Evolutionary conservation across 2,329 filamentous ascomycete genomes (phyloP).

Genomic region (Mycosphaerella sp.): DNA sequence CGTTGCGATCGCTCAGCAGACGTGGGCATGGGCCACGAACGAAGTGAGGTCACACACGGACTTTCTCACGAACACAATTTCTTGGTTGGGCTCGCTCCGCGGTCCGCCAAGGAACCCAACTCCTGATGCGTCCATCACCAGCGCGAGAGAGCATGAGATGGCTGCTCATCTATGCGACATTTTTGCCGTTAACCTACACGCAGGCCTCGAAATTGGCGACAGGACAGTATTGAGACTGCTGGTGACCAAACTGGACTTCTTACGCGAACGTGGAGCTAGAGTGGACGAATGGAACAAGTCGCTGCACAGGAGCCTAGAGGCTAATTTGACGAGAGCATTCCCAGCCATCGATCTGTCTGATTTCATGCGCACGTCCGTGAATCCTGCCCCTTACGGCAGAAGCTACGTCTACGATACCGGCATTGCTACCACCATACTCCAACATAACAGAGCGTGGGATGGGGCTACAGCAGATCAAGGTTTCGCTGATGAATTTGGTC

Average conservation of each 20-base stretch:
- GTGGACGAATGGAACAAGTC: slow-evolving; percentile 83
- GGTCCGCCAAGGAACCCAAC: slow-evolving; percentile 39
- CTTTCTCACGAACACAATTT: slow-evolving; percentile 66
- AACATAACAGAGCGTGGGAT: slow-evolving; percentile 71
- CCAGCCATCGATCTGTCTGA: slow-evolving; percentile 64
- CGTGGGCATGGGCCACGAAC: slow-evolving; percentile 91
- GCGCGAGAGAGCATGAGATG: slow-evolving; percentile 45
- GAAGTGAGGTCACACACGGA: slow-evolving; percentile 65
- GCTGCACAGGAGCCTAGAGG: slow-evolving; percentile 75
- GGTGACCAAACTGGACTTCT: slow-evolving; percentile 70
- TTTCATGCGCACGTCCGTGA: slow-evolving; percentile 67
- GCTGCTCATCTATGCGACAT: slow-evolving; percentile 81
- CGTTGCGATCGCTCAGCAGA: slow-evolving; percentile 79
- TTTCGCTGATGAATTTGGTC: slow-evolving; percentile 69
- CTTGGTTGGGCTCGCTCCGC: slow-evolving; percentile 58
- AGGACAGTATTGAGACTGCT: slow-evolving; percentile 63
- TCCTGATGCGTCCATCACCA: slow-evolving; percentile 29
- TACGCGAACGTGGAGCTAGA: slow-evolving; percentile 67
- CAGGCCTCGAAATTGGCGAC: slow-evolving; percentile 70
- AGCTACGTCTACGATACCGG: slow-evolving; percentile 80
- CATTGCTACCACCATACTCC: slow-evolving; percentile 68
- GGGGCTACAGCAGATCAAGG: slow-evolving; percentile 53
- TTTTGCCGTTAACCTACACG: slow-evolving; percentile 84
- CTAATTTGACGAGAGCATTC: slow-evolving; percentile 77
- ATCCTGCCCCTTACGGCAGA: slow-evolving; percentile 51